A percentile compares a stretch with the other conserved stretches of the same genome.
These are phyloP conservation scores for Monosporascus sp. DNA, from an alignment of 2,329 filamentous ascomycete genomes.

Conservation along the genomic window DNA sequence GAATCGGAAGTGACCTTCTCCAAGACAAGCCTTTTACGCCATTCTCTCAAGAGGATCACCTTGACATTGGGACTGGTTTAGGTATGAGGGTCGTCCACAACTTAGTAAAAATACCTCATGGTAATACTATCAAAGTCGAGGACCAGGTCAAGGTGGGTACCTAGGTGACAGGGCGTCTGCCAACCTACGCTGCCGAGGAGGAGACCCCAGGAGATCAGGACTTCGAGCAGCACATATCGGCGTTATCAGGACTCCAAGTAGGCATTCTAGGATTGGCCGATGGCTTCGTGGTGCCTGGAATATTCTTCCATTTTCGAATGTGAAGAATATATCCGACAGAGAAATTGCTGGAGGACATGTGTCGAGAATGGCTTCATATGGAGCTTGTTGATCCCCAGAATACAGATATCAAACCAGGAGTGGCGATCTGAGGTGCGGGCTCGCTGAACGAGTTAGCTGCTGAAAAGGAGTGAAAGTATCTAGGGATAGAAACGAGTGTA, in stretches of 20 bases:
- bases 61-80: conserved; percentile 57
- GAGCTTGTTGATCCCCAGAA: conserved; percentile 14
- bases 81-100: conserved; percentile 60
- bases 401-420: conserved; percentile 11
- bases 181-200: conserved; percentile 4
- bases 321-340: conserved; percentile 4
- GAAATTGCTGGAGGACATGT: conserved; percentile 20
- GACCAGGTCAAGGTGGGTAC: conserved; percentile 23
- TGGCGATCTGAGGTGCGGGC: conserved; percentile 18
- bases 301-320: neutral
- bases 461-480: no score
- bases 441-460: conserved; percentile 8
- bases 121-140: conserved; percentile 12
- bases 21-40: conserved; percentile 47
- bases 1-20: no score
- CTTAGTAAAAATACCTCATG: conserved; percentile 33
- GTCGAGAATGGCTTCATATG: conserved; percentile 28
- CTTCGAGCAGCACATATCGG: conserved; percentile 16
- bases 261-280: conserved; percentile 16
- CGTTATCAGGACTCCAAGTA: conserved; percentile 21
- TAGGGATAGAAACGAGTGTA: no score
- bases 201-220: conserved; percentile 13
- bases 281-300: neutral
- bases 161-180: conserved; percentile 28
- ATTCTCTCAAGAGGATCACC: conserved; percentile 57